These are phyloP conservation scores for Neurospora sp. DNA, from an alignment of 495 filamentous ascomycete species.

Conservation along the genomic window DNA sequence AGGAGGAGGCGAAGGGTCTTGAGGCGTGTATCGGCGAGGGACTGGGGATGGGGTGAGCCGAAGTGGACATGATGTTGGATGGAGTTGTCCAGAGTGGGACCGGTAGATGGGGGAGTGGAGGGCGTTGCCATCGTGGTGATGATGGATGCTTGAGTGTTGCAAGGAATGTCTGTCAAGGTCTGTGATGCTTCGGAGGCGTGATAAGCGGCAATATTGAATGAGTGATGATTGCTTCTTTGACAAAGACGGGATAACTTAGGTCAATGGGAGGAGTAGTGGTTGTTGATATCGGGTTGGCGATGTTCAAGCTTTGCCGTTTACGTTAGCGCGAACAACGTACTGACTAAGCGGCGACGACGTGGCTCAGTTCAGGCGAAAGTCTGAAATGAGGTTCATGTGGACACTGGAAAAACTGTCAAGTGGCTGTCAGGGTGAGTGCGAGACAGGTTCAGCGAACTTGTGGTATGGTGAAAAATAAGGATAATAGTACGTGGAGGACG, in stretches of 20 bases:
- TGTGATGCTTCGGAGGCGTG: not conserved
- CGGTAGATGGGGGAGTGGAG: not conserved
- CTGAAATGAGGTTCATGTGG: not conserved
- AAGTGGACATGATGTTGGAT: not conserved
- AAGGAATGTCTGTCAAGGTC: too few relatives aligned
- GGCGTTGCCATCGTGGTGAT: not conserved
- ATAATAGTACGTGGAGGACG: not conserved
- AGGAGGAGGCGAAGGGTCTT: constrained; percentile 23
- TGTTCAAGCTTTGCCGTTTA: not conserved
- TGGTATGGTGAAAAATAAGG: not conserved
- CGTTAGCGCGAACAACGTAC: not conserved
- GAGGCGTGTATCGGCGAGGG: constrained; percentile 1
- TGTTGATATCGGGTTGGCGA: not conserved
- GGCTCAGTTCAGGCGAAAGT: not conserved
- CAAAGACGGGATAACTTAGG: not conserved
- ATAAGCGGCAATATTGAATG: not conserved
- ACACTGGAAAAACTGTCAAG: not conserved
- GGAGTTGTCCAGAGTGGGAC: not conserved
- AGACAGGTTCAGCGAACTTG: not conserved
- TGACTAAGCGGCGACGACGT: not conserved
- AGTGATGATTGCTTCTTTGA: not conserved
- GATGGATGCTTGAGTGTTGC: not conserved
- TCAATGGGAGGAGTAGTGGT: not conserved
- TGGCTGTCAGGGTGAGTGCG: not conserved
- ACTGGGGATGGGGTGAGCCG: not conserved